Base-by-base conservation (phyloP, 1,284 basidiomycete genomes). In the Chondrostereum purpureum region DNA sequence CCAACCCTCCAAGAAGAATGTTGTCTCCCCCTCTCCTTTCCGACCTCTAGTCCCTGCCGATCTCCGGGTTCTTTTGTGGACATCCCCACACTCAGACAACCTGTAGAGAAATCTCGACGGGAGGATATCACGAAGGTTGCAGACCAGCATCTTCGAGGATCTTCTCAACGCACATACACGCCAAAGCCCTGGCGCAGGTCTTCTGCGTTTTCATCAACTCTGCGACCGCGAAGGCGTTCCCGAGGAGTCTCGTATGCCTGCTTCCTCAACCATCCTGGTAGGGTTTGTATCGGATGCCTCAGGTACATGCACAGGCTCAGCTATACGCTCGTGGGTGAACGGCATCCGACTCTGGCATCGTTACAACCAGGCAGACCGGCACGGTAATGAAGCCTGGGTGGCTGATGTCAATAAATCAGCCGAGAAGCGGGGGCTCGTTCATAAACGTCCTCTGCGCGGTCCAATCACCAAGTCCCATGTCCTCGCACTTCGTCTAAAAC, bases 161-260 rank as follows among this genome's bases (percentile, higher is more conserved):
- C 37, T 39, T 8, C 13, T 39, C 18, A 14, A 3, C 16, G 13
- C 37, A 14, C 16, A n/a, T 2, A 12, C 37, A 3, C 13, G 12
- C 18, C 2, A 13, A 1, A 54, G 55, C 0, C 68, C 68, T 33
- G 65, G 53, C 2, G 60, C 66, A 0, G 66, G 65, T 2, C 50
- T 66, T 0, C 55, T 65, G 0, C 53, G 58, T 0, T 69, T 65
- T 45, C 51, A 53, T 1, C 58, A 67, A 41, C 67, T 62, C 44
- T 68, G 66, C 42, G 60, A 69, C 53, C 21, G 45, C 1, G 33
- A 45, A n/a, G 17, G 36, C 0, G 55, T 69, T 3, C 33, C 50
- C 1, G 64, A 69, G 39, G 37, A 45, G 0, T 8, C 4, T 0
- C 54, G 62, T 2, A 66, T 69, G 63, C 68, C 66, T 0, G 65